These are phyloP conservation scores for Apophysomyces elegans DNA, from an alignment of 371 early-diverging fungal species.

Conservation along the genomic window DNA sequence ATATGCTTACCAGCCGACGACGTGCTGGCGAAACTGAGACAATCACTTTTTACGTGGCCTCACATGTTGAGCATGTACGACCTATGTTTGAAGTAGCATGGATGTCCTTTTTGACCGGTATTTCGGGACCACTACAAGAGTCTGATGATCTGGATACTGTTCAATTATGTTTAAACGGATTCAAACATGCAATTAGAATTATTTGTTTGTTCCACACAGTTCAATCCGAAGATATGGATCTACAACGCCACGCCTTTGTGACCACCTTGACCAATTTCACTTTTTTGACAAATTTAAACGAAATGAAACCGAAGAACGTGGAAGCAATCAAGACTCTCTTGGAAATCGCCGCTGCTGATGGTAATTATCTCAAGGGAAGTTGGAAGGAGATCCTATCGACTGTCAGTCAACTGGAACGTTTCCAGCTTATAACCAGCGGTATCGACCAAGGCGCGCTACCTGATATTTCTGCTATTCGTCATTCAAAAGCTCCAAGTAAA, in stretches of 20 bases:
- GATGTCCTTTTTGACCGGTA: conserved; percentile 87
- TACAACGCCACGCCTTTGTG: conserved; percentile 89
- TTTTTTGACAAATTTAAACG: conserved; percentile 76
- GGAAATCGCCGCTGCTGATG: conserved; percentile 83
- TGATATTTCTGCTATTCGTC: conserved; percentile 34
- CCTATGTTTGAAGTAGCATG: conserved; percentile 93
- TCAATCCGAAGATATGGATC: conserved; percentile 73
- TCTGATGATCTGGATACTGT: conserved; percentile 75
- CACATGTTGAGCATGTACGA: conserved; percentile 87
- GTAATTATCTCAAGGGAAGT: conserved; percentile 80
- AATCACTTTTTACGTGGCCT: conserved; percentile 68
- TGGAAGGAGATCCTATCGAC: conserved; percentile 93
- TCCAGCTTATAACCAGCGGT: conserved; percentile 66
- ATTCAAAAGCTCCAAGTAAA: conserved; percentile 9
- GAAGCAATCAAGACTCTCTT: conserved; percentile 86
- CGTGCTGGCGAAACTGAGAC: conserved; percentile 49
- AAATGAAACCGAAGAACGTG: conserved; percentile 86
- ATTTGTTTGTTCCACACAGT: conserved; percentile 76
- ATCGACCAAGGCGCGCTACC: conserved; percentile 44
- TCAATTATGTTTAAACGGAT: conserved; percentile 75
- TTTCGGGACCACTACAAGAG: conserved; percentile 87
- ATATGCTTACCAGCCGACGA: conserved; percentile 50
- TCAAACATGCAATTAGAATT: conserved; percentile 81
- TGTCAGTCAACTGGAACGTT: conserved; percentile 84
- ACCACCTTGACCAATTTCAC: conserved; percentile 89